A percentile compares a stretch with the other conserved stretches of the same genome.
phyloP scores from a whole-genome alignment of 2,329 filamentous ascomycete species.

The Rhexocercosporidium sp. region DNA sequence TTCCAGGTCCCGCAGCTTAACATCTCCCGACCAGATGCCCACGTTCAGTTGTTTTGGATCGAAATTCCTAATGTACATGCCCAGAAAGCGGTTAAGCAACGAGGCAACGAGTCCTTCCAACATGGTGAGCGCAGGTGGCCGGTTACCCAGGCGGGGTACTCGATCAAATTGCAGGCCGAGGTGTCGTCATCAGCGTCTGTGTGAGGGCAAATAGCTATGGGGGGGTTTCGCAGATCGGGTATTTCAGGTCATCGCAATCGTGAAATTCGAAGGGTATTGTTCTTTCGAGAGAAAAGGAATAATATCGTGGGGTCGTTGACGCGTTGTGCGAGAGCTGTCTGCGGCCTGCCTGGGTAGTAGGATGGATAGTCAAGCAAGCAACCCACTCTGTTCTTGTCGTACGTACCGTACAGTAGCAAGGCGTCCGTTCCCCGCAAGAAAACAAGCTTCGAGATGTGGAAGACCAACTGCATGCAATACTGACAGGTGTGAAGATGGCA shows the following conservation, averaged over 20 bases:
- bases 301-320: slow-evolving; percentile 16
- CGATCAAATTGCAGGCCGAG: slow-evolving; percentile 21
- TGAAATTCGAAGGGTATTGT: slow-evolving; percentile 7
- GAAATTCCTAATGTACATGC: slow-evolving; percentile 99
- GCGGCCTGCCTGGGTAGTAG: too few species aligned
- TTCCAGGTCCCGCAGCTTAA: slow-evolving; percentile 91
- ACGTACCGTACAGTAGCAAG: not conserved
- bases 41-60: slow-evolving; percentile 97
- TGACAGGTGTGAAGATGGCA: not conserved
- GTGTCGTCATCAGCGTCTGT: slow-evolving; percentile 33
- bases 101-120: slow-evolving; percentile 96
- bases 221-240: not conserved
- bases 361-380: too few species aligned
- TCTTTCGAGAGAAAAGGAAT: not conserved
- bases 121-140: slow-evolving; percentile 72
- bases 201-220: slow-evolving; percentile 8
- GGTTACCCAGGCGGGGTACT: slow-evolving; percentile 73
- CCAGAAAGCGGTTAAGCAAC: slow-evolving; percentile 97
- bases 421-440: slow-evolving; percentile 22
- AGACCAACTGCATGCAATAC: not conserved
- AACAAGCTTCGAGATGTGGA: slow-evolving; percentile 14
- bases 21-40: slow-evolving; percentile 98
- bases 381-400: slow-evolving; percentile 1
- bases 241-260: slow-evolving; percentile 31
- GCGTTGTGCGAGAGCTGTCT: slow-evolving; percentile 6